phyloP scores from a whole-genome alignment of 176 grass and related monocot species.

The Poa annua region DNA sequence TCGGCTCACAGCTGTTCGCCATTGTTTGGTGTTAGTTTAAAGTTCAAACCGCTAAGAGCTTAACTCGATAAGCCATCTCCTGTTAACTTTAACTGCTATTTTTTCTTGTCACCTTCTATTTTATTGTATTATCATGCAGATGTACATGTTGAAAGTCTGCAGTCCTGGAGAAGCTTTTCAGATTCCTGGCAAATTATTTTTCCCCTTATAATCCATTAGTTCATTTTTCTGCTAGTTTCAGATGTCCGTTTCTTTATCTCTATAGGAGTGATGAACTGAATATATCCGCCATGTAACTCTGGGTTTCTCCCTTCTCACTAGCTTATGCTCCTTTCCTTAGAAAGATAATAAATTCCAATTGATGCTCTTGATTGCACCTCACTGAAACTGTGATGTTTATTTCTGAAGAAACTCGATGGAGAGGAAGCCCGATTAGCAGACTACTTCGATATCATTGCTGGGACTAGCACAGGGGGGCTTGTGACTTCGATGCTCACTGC shows the following conservation, averaged over 20 bases:
- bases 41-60: constrained; percentile 13
- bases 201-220: neutral
- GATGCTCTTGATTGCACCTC: constrained; percentile 20
- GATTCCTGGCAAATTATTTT: constrained; percentile 11
- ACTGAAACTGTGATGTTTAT: constrained; percentile 24
- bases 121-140: neutral
- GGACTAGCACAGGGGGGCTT: constrained; percentile 87
- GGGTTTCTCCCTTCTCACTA: neutral
- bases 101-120: neutral
- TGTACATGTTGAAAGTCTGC: neutral
- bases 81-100: neutral
- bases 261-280: neutral
- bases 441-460: constrained; percentile 85
- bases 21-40: constrained; percentile 33
- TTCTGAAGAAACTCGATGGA: constrained; percentile 85
- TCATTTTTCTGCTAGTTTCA: neutral
- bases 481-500: constrained; percentile 75
- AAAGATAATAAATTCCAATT: neutral
- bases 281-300: neutral
- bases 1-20: too few species aligned
- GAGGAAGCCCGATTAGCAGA: constrained; percentile 77
- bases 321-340: neutral
- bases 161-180: neutral
- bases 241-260: neutral
- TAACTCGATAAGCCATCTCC: constrained; percentile 13